These are phyloP conservation scores for Warburgia ugandensis DNA, from an alignment of 164 flowering plant genomes.

Conservation along the genomic window DNA sequence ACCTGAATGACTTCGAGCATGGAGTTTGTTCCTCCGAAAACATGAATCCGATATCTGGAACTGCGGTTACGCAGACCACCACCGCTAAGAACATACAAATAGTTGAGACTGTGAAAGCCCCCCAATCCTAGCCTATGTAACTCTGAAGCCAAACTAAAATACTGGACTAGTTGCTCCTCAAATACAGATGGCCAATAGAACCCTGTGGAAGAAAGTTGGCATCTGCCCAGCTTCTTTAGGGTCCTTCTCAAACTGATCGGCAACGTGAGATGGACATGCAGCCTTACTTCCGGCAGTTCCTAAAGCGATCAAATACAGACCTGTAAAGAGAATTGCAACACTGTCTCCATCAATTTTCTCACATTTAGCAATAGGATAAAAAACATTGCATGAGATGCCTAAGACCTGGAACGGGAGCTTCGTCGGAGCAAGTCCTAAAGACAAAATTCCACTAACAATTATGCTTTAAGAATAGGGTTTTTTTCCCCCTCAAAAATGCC, in stretches of 20 bases:
- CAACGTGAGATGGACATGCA: slow-evolving; percentile 54
- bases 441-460: too few species aligned
- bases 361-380: slow-evolving; percentile 24
- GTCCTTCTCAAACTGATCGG: slow-evolving; percentile 71
- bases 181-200: slow-evolving; percentile 33
- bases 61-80: slow-evolving; percentile 30
- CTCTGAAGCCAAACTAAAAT: slow-evolving; percentile 58
- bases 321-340: slow-evolving; percentile 31
- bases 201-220: slow-evolving; percentile 61
- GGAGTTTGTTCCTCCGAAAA: slow-evolving; percentile 16
- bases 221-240: slow-evolving; percentile 42
- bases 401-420: slow-evolving; percentile 44
- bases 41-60: slow-evolving; percentile 42
- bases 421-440: slow-evolving; percentile 39
- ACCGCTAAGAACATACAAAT: slow-evolving; percentile 37
- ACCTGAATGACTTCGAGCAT: slow-evolving; percentile 32
- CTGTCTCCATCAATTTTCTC: slow-evolving; percentile 25
- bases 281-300: slow-evolving; percentile 60
- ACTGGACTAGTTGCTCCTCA: slow-evolving; percentile 51
- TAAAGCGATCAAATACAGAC: slow-evolving; percentile 39
- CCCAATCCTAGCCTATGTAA: slow-evolving; percentile 61
- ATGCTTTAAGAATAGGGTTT: too few species aligned
- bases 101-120: slow-evolving; percentile 37
- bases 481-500: too few species aligned
- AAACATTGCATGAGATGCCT: slow-evolving; percentile 35